Conservation (phyloP, 164 flowering plant species). For the Piper longum region DNA sequence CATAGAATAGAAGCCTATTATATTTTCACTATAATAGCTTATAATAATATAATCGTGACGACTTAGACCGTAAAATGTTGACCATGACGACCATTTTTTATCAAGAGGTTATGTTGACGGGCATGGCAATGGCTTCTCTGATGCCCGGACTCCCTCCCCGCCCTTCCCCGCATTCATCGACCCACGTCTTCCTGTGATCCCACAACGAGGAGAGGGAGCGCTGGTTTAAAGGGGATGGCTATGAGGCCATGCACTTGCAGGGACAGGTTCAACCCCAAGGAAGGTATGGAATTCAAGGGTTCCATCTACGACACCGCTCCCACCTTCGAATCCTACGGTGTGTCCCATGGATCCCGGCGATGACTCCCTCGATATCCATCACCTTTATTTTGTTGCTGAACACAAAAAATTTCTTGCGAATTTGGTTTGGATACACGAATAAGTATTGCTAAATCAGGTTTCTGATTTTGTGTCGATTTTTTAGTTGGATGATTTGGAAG, state of each 20-base stretch:
- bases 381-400: background rate
- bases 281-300: slow-evolving; percentile 52
- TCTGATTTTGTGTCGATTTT: background rate
- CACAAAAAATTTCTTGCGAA: background rate
- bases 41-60: too few relatives aligned
- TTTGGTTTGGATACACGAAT: background rate
- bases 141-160: slow-evolving; percentile 29
- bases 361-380: background rate
- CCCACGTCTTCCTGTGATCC: slow-evolving; percentile 77
- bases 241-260: slow-evolving; percentile 67
- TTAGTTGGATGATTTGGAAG: too few relatives aligned
- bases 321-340: slow-evolving; percentile 77
- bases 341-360: slow-evolving; percentile 87
- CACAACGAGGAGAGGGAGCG: slow-evolving; percentile 80
- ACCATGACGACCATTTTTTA: too few relatives aligned
- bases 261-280: slow-evolving; percentile 31
- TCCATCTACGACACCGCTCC: slow-evolving; percentile 78
- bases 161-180: slow-evolving; percentile 43
- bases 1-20: too few relatives aligned
- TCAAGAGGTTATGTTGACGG: too few relatives aligned
- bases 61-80: too few relatives aligned
- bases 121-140: too few relatives aligned
- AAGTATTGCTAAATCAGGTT: background rate
- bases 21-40: too few relatives aligned
- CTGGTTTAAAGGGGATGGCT: slow-evolving; percentile 74